phyloP scores from a whole-genome alignment of 345 rosid genomes.

The Syzygium aqueum region DNA sequence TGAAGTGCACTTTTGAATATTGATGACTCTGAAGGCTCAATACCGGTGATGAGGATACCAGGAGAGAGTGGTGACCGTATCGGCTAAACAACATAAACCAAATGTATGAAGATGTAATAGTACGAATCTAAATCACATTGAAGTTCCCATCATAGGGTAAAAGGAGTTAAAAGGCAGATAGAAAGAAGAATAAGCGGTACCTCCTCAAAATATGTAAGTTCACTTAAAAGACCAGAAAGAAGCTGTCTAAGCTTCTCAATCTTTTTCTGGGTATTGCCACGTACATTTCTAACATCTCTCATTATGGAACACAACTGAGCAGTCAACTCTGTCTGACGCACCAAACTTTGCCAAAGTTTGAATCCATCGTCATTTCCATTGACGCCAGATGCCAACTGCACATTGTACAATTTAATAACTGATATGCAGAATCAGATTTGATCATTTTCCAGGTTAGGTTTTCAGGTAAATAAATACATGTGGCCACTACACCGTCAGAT shows the following conservation, averaged over 20 bases:
- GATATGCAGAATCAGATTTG: neutral
- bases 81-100: slow-evolving; percentile 42
- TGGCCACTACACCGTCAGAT: neutral
- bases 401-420: slow-evolving; percentile 1
- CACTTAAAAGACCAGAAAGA: slow-evolving; percentile 90
- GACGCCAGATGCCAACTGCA: slow-evolving; percentile 52
- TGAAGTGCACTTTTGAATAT: slow-evolving; percentile 86
- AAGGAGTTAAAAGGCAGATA: neutral
- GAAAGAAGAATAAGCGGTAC: slow-evolving; percentile 21
- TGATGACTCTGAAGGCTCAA: slow-evolving; percentile 89
- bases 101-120: slow-evolving; percentile 2
- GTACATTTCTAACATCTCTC: slow-evolving; percentile 88
- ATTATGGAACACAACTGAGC: slow-evolving; percentile 88
- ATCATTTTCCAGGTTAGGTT: neutral
- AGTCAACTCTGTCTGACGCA: slow-evolving; percentile 89
- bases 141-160: neutral
- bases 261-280: slow-evolving; percentile 97
- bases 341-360: slow-evolving; percentile 87
- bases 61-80: slow-evolving; percentile 88
- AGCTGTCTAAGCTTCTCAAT: slow-evolving; percentile 98
- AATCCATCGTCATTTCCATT: slow-evolving; percentile 69
- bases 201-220: slow-evolving; percentile 96
- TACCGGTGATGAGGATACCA: slow-evolving; percentile 69
- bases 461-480: neutral
- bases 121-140: neutral